Base-by-base conservation (phyloP, 2,329 filamentous ascomycete species). In the Iodosphaeria phyllophila region DNA sequence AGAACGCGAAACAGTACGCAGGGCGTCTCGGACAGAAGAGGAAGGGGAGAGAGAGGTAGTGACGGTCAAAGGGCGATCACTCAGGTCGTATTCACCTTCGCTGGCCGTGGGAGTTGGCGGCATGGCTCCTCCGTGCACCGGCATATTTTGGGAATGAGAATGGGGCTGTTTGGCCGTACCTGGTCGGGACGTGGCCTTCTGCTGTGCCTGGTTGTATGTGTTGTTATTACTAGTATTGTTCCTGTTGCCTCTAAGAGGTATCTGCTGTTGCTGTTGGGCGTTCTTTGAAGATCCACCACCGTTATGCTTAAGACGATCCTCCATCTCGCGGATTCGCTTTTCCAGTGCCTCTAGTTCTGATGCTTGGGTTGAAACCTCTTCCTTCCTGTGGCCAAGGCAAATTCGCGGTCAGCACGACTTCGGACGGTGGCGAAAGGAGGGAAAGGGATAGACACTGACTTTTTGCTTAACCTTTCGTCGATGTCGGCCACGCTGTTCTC, bases 291-390 rank as follows among this genome's bases (percentile, higher is more conserved):
- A 1, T 21, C 11, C 12, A 33, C 34, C 33, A 43, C 35, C 28
- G 28, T 31, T 48, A 31, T 38, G 40, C 37, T 54, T 66, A 26
- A 95, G 63, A 22, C 75, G 74, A 37, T 76, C 64, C 52, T 93
- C 84, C 51, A 89, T 82, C 41, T 83, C 82, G 38, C 71, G 74
- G 39, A 95, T 69, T 38, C 73, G 74, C 26, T 71, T 71, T 52
- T 93, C 82, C 41, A 95, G 73, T 28, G 74, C 71, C 50, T 92
- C 74, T 36, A 95, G 74, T 51, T 93, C 80, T 33, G 71, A 67
- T 28, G 67, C 69, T 46, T 80, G 77, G 26, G 64, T 67, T 34
- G 63, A 65, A 43, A 95, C 73, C 31, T 68, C 65, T 44, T 82
- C 71, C 54, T 89, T 89, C 52, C 83, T 92, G 47, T 34, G 16